phyloP scores from a whole-genome alignment of 768 basidiomycete genomes.

The Agrocybe pediades region DNA sequence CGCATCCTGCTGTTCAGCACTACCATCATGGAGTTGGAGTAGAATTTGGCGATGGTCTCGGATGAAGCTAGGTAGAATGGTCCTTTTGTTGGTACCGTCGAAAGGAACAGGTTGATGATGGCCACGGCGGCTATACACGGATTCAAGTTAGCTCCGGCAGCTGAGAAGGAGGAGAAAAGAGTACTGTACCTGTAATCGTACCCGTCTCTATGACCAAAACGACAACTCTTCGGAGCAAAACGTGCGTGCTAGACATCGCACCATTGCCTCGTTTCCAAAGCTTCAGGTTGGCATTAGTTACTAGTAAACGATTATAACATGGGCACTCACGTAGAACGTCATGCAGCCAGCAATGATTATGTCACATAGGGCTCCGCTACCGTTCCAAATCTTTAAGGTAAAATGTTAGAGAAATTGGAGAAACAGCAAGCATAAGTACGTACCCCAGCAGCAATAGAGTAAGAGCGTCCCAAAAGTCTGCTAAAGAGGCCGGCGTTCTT shows the following conservation, averaged over 20 bases:
- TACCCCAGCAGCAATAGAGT: neutral
- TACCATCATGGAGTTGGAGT: constrained; percentile 11
- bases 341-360: neutral
- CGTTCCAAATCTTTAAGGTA: neutral
- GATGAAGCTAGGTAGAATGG: constrained; percentile 6
- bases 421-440: neutral
- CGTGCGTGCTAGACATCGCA: neutral
- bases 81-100: neutral
- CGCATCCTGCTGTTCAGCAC: constrained; percentile 7
- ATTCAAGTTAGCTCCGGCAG: too few relatives aligned
- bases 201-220: neutral
- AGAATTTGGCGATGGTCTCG: constrained; percentile 5
- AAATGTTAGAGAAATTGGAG: neutral
- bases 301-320: neutral
- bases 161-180: too few relatives aligned
- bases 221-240: neutral
- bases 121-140: neutral
- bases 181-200: neutral
- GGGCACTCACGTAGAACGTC: neutral
- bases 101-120: neutral
- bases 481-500: neutral
- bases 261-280: neutral
- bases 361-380: neutral
- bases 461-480: neutral
- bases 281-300: neutral